These are phyloP conservation scores for Lepiota venenata DNA, from an alignment of 768 basidiomycete species.

Conservation along the genomic window DNA sequence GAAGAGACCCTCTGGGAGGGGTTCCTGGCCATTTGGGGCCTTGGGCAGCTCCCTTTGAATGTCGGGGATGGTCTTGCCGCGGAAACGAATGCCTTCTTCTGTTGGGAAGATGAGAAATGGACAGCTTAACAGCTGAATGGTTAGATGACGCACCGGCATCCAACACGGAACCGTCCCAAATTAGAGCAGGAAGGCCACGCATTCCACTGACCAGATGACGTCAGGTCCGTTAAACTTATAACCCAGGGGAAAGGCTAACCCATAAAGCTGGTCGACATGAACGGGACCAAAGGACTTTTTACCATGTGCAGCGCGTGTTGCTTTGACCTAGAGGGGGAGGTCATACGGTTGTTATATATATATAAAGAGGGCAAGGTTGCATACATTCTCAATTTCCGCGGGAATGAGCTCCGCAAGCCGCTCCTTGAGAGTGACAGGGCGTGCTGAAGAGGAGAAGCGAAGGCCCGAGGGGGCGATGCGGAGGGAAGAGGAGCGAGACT, in stretches of 20 bases:
- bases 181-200: constrained; percentile 87
- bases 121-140: background rate
- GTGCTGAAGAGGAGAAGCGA: constrained; percentile 65
- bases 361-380: constrained; percentile 14
- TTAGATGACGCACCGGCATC: constrained; percentile 65
- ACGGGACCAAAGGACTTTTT: constrained; percentile 93
- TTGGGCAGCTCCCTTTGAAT: constrained; percentile 85
- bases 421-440: constrained; percentile 83
- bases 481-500: constrained; percentile 50
- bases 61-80: constrained; percentile 93
- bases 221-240: background rate
- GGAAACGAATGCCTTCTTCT: constrained; percentile 99
- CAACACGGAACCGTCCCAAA: constrained; percentile 98
- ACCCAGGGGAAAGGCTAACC: constrained; percentile 38
- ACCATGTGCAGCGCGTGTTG: constrained; percentile 81
- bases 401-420: constrained; percentile 93
- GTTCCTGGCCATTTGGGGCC: constrained; percentile 84
- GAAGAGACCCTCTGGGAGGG: constrained; percentile 91
- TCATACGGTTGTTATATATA: constrained; percentile 5
- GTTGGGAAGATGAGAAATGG: constrained; percentile 1
- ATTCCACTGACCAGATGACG: constrained; percentile 56
- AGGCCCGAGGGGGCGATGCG: constrained; percentile 43
- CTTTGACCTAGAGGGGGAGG: constrained; percentile 58
- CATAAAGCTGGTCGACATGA: constrained; percentile 87
- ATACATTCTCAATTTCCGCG: constrained; percentile 70